These are phyloP conservation scores for Neurospora sp. DNA, from an alignment of 495 filamentous ascomycete genomes.

Conservation along the genomic window DNA sequence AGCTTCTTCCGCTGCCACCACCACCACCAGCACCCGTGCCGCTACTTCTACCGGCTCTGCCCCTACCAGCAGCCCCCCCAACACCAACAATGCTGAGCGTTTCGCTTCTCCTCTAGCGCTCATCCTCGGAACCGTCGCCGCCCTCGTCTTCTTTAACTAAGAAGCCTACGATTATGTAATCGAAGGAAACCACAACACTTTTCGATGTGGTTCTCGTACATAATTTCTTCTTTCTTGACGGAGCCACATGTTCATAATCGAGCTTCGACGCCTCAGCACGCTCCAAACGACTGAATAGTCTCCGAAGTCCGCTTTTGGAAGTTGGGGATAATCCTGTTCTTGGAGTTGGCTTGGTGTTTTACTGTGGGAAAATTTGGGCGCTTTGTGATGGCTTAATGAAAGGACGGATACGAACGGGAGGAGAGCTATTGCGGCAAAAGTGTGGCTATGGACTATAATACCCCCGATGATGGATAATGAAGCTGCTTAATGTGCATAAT, in stretches of 20 bases:
- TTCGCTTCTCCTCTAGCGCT: constrained; percentile 28
- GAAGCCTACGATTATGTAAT: neutral
- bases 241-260: neutral
- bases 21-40: constrained; percentile 1
- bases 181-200: neutral
- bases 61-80: constrained; percentile 6
- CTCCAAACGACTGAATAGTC: neutral
- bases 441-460: neutral
- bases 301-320: neutral
- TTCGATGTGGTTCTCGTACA: neutral
- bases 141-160: constrained; percentile 30
- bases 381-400: neutral
- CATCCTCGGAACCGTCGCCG: constrained; percentile 23
- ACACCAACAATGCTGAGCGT: constrained; percentile 22
- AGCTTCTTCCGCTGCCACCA: neutral
- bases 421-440: neutral
- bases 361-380: neutral
- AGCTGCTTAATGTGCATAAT: neutral
- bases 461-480: neutral
- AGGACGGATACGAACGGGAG: neutral
- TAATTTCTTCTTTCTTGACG: neutral
- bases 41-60: neutral
- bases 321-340: neutral
- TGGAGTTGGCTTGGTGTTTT: neutral
- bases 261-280: neutral